Evolutionary conservation across 306 rosid genomes (phyloP).

Genomic region (Rosa persica): DNA sequence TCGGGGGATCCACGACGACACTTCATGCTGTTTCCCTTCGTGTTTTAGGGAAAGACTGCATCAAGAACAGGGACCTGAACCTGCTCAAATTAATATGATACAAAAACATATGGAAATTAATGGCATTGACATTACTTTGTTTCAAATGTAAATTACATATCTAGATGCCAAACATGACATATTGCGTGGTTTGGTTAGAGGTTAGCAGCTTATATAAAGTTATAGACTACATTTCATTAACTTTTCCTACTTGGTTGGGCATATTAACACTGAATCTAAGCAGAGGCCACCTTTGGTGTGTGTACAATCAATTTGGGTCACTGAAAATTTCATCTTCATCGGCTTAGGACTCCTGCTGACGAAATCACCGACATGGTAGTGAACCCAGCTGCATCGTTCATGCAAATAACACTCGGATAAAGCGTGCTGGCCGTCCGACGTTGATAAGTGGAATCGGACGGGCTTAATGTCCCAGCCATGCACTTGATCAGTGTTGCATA

Average conservation of each 20-base stretch:
- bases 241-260: slow-evolving; percentile 38
- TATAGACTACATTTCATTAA: neutral
- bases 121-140: neutral
- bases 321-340: slow-evolving; percentile 53
- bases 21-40: neutral
- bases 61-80: neutral
- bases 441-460: slow-evolving; percentile 59
- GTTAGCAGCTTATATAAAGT: neutral
- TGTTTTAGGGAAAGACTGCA: neutral
- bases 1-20: neutral
- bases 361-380: slow-evolving; percentile 71
- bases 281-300: slow-evolving; percentile 92
- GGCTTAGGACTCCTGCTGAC: slow-evolving; percentile 17
- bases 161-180: neutral
- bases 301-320: slow-evolving; percentile 90
- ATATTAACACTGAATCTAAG: slow-evolving; percentile 62
- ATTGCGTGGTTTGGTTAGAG: neutral
- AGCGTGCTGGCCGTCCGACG: slow-evolving; percentile 62
- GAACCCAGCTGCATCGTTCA: slow-evolving; percentile 54
- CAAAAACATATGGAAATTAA: neutral
- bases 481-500: slow-evolving; percentile 53
- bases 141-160: neutral
- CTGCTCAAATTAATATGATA: neutral
- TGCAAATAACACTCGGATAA: slow-evolving; percentile 43
- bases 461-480: slow-evolving; percentile 93